Conservation (phyloP, 192 early-diverging fungal species). For the Phycomyces nitens region DNA sequence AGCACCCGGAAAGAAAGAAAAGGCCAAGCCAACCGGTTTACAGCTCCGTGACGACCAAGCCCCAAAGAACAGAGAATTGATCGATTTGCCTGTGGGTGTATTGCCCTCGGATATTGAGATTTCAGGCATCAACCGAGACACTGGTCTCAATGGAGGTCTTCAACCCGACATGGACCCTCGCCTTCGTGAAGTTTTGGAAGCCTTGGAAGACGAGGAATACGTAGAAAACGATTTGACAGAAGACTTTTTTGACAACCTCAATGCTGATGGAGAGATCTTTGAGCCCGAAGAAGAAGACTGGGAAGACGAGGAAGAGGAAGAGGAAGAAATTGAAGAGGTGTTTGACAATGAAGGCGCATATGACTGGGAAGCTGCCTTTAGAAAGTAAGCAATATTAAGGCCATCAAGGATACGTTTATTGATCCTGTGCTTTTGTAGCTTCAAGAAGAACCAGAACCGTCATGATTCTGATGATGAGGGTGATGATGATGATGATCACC, state of each 20-base stretch:
- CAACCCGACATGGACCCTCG: slow-evolving; percentile 78
- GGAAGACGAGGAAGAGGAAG: slow-evolving; percentile 47
- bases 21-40: slow-evolving; percentile 37
- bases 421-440: too few species aligned
- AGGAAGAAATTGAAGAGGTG: slow-evolving; percentile 41
- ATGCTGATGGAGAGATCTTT: slow-evolving; percentile 54
- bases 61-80: slow-evolving; percentile 31
- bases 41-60: slow-evolving; percentile 36
- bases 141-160: slow-evolving; percentile 49
- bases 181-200: slow-evolving; percentile 86
- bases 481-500: slow-evolving; percentile 44
- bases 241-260: slow-evolving; percentile 76
- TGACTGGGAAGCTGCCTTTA: slow-evolving; percentile 53
- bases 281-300: slow-evolving; percentile 58
- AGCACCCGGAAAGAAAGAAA: slow-evolving; percentile 54
- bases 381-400: slow-evolving; percentile 36
- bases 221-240: slow-evolving; percentile 80
- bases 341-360: slow-evolving; percentile 35
- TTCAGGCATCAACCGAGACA: slow-evolving; percentile 64
- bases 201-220: slow-evolving; percentile 89
- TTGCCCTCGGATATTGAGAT: slow-evolving; percentile 74
- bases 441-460: slow-evolving; percentile 40
- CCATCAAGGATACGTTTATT: not conserved
- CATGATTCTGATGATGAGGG: slow-evolving; percentile 29
- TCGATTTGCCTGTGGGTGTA: slow-evolving; percentile 68